Percentiles rank a stretch among this genome's conserved stretches.
Evolutionary conservation across 345 rosid genomes (phyloP).

Genomic region (Chamaenerion angustifolium): DNA sequence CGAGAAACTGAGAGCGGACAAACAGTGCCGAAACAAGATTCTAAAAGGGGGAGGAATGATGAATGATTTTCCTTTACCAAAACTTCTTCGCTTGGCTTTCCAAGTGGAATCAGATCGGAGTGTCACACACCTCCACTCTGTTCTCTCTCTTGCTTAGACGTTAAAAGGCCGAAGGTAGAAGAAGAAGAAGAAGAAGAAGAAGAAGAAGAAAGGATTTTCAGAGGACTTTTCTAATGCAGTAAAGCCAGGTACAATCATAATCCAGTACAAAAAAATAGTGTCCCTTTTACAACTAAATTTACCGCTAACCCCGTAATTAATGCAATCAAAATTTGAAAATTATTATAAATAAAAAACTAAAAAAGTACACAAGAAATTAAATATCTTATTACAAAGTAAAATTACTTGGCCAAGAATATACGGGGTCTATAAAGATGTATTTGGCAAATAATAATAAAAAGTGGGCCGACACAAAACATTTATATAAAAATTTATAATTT

Average conservation of each 20-base stretch:
- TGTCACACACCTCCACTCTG: slow-evolving; percentile 30
- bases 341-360: too few relatives aligned
- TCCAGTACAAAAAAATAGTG: not conserved
- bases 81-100: slow-evolving; percentile 9
- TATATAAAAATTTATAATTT: too few relatives aligned
- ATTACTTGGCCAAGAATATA: too few relatives aligned
- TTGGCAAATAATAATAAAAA: too few relatives aligned
- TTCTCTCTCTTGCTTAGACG: slow-evolving; percentile 1
- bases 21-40: slow-evolving; percentile 23
- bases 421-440: too few relatives aligned
- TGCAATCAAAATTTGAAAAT: too few relatives aligned
- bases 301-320: too few relatives aligned
- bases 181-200: not conserved
- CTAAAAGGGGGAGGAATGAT: slow-evolving; percentile 23
- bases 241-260: too few relatives aligned
- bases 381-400: too few relatives aligned
- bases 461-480: too few relatives aligned
- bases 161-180: slow-evolving; percentile 1
- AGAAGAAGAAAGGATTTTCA: slow-evolving; percentile 10
- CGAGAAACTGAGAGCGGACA: slow-evolving; percentile 32
- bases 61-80: slow-evolving; percentile 7
- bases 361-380: too few relatives aligned
- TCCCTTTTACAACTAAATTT: not conserved
- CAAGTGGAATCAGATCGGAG: slow-evolving; percentile 13
- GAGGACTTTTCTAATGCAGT: slow-evolving; percentile 1